Base-by-base conservation (phyloP, 2,329 filamentous ascomycete species). In the Alternaria ventricosa region DNA sequence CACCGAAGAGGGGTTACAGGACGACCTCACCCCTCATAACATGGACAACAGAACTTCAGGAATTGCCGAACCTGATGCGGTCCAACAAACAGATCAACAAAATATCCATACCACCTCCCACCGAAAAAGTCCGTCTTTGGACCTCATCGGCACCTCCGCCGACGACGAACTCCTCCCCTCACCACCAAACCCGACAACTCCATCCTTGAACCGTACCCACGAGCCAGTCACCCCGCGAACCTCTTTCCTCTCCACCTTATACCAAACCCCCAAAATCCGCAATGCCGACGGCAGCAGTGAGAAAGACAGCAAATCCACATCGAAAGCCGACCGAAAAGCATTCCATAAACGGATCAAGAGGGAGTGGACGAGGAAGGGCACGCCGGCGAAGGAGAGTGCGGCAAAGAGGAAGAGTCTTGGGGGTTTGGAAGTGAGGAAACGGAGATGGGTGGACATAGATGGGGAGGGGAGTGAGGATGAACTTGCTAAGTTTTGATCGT, bases 381-480 rank as follows among this genome's bases (percentile, higher is more conserved):
- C 56, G n/a, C 54, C 61, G 9, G 60, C 22, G 4, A 30, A 61
- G 22, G 68, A 69, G 44, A 36, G n/a, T 13, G 6, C 41, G 12
- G 44, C 13, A 7, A 41, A 49, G 22, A 49, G 58, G 33, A 57
- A 7, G 18, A 58, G 62, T 30, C 10, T 61, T 5, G 33, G 30
- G 9, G 20, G 11, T 3, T 22, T 51, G 23, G 11, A 13, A 10
- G n/a, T 13, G 15, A 57, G 27, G 55, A 61, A 61, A 30, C 61
- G 65, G 12, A 60, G 18, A 4, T 55, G 50, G 13, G 23, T 25
- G 3, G 36, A 49, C 46, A 23, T 23, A 1, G 53, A 28, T 57
- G 49, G 20, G 2, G 63, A 68, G 8, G 57, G 13, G 22, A 73
- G 72, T 58, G 72, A 68, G 30, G 76, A 78, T 73, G 75, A 77